Evolutionary conservation across 441 rosid species (phyloP), one percentile per base, ranked within the genome.

Genomic region (Euphorbia schlechtendalii): DNA sequence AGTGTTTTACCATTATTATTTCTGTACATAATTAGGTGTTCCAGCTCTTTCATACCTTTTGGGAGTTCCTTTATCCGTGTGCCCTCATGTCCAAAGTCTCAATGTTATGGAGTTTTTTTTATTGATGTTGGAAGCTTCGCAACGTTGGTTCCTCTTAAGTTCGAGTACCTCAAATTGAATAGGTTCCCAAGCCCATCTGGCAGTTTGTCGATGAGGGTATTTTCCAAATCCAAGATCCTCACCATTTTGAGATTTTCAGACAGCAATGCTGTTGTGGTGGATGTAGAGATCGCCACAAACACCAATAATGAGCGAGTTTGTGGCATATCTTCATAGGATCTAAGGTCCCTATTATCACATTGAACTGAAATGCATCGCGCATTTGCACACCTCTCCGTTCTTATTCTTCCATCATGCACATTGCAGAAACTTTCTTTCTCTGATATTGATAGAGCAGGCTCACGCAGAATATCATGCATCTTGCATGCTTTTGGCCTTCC

Each of bases 101-200:
- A 25, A 61, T 66, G 30, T 73, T 75, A 8, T 52, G 28, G 61
- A 80, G 79, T n/a, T 45, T 45, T 71, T n/a, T 75, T 69, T 27
- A 75, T 73, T 41, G 70, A 24, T 75, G 56, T 80, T 38, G 78
- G 78, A 58, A 80, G 78, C 43, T 66, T 14, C 66, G 61, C 64
- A 49, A 75, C 74, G 17, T 15, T 40, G 13, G 84, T 77, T 59
- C 67, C 59, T 63, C 56, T 68, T 48, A 77, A 57, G 57, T 73
- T 80, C 57, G 75, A 55, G 54, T 80, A 80, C 66, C 73, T 73
- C 40, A 80, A 63, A 63, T 77, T 73, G 70, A 80, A 77, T 49
- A 80, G 67, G 43, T 20, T 48, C 18, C 56, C 74, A 30, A 73
- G 21, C n/a, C 59, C 60, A 12, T 61, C 53, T 5, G 81, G 81